These are phyloP conservation scores for Setaria viridis DNA, from an alignment of 202 grass and related monocot genomes.

Conservation along the genomic window DNA sequence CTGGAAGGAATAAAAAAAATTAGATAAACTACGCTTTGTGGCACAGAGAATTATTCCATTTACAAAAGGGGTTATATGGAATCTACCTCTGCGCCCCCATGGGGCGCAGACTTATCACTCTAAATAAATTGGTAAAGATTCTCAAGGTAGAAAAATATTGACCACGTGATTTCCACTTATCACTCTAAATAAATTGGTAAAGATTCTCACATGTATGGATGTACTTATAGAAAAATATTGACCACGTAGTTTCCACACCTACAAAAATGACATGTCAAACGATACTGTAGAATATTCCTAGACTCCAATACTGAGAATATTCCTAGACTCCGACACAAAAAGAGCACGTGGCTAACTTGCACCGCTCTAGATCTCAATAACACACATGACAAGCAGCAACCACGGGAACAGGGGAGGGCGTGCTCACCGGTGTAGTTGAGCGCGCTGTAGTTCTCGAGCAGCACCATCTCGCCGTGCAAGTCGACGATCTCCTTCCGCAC, in stretches of 20 bases:
- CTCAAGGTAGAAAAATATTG: background rate
- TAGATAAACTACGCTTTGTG: background rate
- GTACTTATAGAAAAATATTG: background rate
- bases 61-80: too few species aligned
- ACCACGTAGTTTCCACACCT: background rate
- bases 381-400: background rate
- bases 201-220: background rate
- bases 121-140: background rate
- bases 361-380: background rate
- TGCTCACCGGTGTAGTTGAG: constrained; percentile 83
- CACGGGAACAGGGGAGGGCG: background rate
- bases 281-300: background rate
- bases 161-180: background rate
- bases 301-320: background rate
- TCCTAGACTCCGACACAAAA: background rate
- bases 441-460: constrained; percentile 88
- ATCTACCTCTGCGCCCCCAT: background rate
- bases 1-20: background rate
- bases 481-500: constrained; percentile 77
- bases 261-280: background rate
- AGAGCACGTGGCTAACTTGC: background rate
- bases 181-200: background rate
- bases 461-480: constrained; percentile 87
- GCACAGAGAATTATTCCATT: background rate
- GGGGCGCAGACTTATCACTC: background rate